Evolutionary conservation across 2,329 filamentous ascomycete species (phyloP), one percentile per base, ranked within the genome.

Genomic region (Aspergillus niger): DNA sequence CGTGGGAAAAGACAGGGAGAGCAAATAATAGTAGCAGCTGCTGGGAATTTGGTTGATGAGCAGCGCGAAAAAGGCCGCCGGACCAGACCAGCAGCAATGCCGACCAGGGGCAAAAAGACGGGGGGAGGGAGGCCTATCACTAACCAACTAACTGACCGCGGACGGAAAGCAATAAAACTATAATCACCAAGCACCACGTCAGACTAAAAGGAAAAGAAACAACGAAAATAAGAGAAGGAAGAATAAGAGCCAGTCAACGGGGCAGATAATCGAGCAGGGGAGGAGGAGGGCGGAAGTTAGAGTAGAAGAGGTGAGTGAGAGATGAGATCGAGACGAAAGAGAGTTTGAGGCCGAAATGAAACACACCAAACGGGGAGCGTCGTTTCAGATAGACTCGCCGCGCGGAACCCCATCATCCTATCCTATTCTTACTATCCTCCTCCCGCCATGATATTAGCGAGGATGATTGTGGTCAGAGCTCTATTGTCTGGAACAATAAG

Each of bases 361-460:
- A 62, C 61, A 62, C 47, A 54, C 54, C 57, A 63, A 59, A 59
- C 38, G 30, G 49, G 54, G 58, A 60, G 57, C 32, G 57, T 28
- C 48, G 64, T 66, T 66, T 66, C 64, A 66, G 64, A 66, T 66
- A 66, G 54, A 66, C 47, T 61, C 60, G 59, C 55, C 55, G 54
- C 51, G 57, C 58, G 55, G 54, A 49, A 55, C 41, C 39, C 48
- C 26, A 17, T 38, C 51, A 54, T 54, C 55, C 63, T 56, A 61
- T 65, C 63, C 58, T 58, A 58, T 55, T 49, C 61, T 58, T 32
- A 38, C 24, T 48, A 20, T 20, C 39, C 13, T 20, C 3, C n/a
- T 20, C n/a, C 44, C 44, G 24, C 13, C 22, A 17, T 49, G 20
- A 15, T 17, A 15, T 28, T 24, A n/a, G 13, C 24, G 4, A 28